Evolutionary conservation across 2,329 filamentous ascomycete genomes (phyloP), one percentile per base, ranked within the genome.

Genomic region (Eutypa lata): DNA sequence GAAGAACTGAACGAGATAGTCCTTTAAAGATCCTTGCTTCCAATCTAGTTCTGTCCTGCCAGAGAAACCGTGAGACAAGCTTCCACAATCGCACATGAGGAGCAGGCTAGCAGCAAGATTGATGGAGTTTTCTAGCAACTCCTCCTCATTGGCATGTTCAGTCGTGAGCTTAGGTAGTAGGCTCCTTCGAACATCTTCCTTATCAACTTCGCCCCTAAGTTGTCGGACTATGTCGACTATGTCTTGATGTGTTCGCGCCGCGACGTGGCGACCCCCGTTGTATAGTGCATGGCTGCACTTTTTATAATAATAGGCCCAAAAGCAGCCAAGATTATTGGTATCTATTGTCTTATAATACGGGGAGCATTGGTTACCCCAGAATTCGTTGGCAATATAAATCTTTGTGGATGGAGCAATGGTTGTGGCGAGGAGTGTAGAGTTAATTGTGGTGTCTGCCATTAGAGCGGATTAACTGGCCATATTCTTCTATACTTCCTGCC

Each of bases 11-110:
- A 4, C 13, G 5, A 43, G 40, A 19, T 10, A 22, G n/a, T 43
- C 40, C 14, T 19, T 2, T 19, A 43, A 14, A 43, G 40, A 19
- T 19, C 40, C 40, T 2, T 22, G n/a, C 14, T 6, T 43, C 40
- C 40, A 43, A 13, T 43, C 21, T 19, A 43, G 40, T 22, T 19
- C 48, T 18, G 55, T 61, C 4, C 57, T 57, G 0, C 51, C 48
- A 2, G 40, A 50, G 10, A 38, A 28, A 24, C 21, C 40, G 24
- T 42, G 35, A 4, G 24, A n/a, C 2, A 38, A 44, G 33, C 26
- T 21, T 5, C 46, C 51, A 16, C 48, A 53, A 14, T 53, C 31
- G 35, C 46, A 42, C 51, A 53, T 45, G n/a, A 53, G 45, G 18
- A 49, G 26, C 28, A 53, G 38, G 8, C 24, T 35, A 14, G 47